Evolutionary conservation across 345 rosid genomes (phyloP), one percentile per base, ranked within the genome.

Genomic region (Eutrema heterophyllum): DNA sequence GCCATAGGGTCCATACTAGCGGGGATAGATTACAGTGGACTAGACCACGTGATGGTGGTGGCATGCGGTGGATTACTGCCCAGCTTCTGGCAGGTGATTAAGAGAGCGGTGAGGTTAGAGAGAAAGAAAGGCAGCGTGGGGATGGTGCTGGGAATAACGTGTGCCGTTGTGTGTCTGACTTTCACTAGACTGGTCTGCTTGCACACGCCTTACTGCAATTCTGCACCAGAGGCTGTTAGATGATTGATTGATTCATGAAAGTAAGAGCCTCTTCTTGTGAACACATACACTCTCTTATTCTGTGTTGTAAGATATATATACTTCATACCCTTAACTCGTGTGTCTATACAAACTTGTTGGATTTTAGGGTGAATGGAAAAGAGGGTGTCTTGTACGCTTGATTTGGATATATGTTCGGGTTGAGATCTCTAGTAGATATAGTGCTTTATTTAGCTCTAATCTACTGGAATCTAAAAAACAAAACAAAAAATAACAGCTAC

Each of bases 171-270:
- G 0, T 96, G 99, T 82, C 82, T 96, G 41, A 89, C 84, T n/a
- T 89, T 85, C 81, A 92, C 98, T 3, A 90, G 85, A 83, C 71
- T 96, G 44, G 96, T 92, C 50, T 96, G 99, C 81, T 84, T 92
- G 86, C 97, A 92, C 80, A 96, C 98, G 2, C 89, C 98, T 29
- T 96, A 92, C 72, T 96, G 99, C 82, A 91, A 92, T 74, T 92
- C 99, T 29, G 98, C 97, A 44, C 99, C 99, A 1, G 98, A 96
- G 81, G 99, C 98, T 60, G 96, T 96, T 26, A 86, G 91, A 65
- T 63, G 70, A 59, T 53, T 7, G 50, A 43, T 30, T 6, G 33
- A 5, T 44, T 76, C 45, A 21, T 29, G 2, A 40, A 49, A 7
- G 48, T 7, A 29, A 55, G 52, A 49, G 70, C 35, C 11, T 36